Evolutionary conservation across 305 asterid genomes (phyloP), one percentile per base, ranked within the genome.

Genomic region (Vinca major): DNA sequence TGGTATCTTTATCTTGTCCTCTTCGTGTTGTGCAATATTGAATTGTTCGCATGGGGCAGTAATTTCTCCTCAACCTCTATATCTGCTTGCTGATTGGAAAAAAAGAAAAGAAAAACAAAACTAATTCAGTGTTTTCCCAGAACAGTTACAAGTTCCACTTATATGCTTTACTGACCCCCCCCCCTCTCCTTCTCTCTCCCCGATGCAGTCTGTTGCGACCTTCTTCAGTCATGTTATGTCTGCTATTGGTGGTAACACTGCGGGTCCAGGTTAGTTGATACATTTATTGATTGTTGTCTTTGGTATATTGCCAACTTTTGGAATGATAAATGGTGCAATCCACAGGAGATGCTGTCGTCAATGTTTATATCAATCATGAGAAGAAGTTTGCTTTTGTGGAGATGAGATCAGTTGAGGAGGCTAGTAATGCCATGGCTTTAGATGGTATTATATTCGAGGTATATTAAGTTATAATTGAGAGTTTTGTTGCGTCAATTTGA

Each of bases 361-460:
- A 93, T 82, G 99, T 93, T 77, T 90, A 90, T 78, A 90, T 93
- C 49, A 93, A 90, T 82, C 97, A 93, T 62, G 97, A 93, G 84
- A 93, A 90, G 78, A 93, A 93, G 71, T 93, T 93, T 76, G 99
- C 99, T 37, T 90, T 93, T 64, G 97, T 93, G 81, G 99, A 93
- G 85, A 91, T 93, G 99, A 85, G 99, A 79, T 90, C 97, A 37
- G 96, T 93, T 70, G 99, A 93, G 80, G 99, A 93, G 82, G 99
- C 99, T 76, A 93, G 99, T 74, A 93, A 93, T 75, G 99, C 97
- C 37, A 93, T 90, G 99, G 96, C 99, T 67, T 79, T 93, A 43
- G 99, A 93, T 80, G 99, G 96, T 70, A 93, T 90, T 78, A 93
- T 90, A 76, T 87, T 93, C 74, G 99, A 93, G 99, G 99, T 93